Evolutionary conservation across 2,329 filamentous ascomycete species (phyloP).

Genomic region (Fusarium buharicum): DNA sequence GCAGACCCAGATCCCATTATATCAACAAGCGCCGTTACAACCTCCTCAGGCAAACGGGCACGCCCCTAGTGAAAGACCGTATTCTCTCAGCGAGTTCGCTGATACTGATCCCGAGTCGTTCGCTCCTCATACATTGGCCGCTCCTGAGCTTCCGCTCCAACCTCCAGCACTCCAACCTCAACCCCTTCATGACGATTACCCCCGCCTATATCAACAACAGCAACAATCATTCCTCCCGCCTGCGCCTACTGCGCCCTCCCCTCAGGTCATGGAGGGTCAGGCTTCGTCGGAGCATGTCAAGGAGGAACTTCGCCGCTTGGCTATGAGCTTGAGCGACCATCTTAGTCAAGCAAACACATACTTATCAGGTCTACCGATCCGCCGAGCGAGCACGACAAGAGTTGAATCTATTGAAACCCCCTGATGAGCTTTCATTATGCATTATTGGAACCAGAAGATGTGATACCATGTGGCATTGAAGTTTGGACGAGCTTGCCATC

Average conservation of each 20-base stretch:
- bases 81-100: constrained; percentile 55
- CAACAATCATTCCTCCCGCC: constrained; percentile 45
- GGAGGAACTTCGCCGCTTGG: constrained; percentile 61
- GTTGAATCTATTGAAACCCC: constrained; percentile 41
- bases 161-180: constrained; percentile 39
- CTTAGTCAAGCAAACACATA: constrained; percentile 58
- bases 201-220: constrained; percentile 23
- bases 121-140: constrained; percentile 47
- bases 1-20: constrained; percentile 34
- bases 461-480: neutral
- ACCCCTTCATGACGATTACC: constrained; percentile 29
- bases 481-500: neutral
- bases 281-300: constrained; percentile 63
- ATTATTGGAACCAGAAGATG: neutral
- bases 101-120: constrained; percentile 55
- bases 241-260: constrained; percentile 58
- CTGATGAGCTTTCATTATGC: constrained; percentile 10
- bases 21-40: constrained; percentile 22
- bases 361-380: constrained; percentile 54
- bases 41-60: constrained; percentile 30
- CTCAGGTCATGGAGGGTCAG: constrained; percentile 65
- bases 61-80: constrained; percentile 45
- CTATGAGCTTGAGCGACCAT: constrained; percentile 62
- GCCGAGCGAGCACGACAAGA: constrained; percentile 49
- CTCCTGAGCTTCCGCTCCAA: constrained; percentile 39